Base-by-base conservation (phyloP, 148 eudicot genomes). In the Amaranthus hypochondriacus region DNA sequence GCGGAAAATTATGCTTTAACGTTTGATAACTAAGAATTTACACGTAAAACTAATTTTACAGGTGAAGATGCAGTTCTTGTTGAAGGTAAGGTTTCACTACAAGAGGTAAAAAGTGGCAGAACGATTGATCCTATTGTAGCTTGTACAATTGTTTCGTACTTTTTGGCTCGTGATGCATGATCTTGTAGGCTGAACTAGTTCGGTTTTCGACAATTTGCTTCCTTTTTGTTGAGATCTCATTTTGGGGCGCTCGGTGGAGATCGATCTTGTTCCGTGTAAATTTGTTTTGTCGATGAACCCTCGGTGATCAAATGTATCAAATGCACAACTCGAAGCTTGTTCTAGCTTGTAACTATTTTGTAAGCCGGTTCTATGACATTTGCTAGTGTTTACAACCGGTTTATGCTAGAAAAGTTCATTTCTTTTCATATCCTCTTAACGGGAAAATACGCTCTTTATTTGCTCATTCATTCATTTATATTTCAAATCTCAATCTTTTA, bases 1-100 rank as follows among this genome's bases (percentile, higher is more conserved):
- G 39, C 2, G 2, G 39, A 2, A 28, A 28, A 28, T 0, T 28
- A 2, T 28, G 39, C 39, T 1, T 28, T 28, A 28, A 28, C 1
- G 39, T 28, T 28, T 1, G 39, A 28, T 28, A 28, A 28, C 39
- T 28, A 28, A 28, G 39, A 28, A 28, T 28, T 28, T 28, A 28
- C 39, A 2, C 39, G 39, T 28, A 28, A 28, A 28, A 28, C 39
- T 28, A 28, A 28, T 59, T 51, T n/a, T 14, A 66, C 89, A 95
- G 99, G 99, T 95, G 48, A 95, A 95, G 91, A 76, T 92, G 97
- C 99, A 95, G 82, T 95, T 86, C 84, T 80, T 95, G 73, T 75
- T 92, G 91, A 92, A 95, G 87, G 97, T 95, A 66, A 83, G 87
- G 79, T 95, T 95, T 74, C 81, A 92, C 73, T 83, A 86, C 89